Evolutionary conservation across 108 stramenopile species (phyloP).

Genomic region (Chaetoceros tenuissimus): DNA sequence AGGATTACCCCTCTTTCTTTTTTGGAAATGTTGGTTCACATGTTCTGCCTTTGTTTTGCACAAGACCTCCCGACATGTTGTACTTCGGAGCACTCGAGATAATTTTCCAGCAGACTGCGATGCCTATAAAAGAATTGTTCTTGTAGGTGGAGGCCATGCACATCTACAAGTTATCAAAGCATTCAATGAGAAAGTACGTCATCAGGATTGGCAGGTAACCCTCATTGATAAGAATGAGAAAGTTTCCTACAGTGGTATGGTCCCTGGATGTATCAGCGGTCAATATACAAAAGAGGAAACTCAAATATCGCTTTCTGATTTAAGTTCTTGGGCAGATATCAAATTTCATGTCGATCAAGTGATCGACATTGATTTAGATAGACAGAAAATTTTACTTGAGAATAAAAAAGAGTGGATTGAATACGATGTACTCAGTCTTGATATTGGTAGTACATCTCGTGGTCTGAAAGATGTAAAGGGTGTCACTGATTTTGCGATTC

Average conservation of each 20-base stretch:
- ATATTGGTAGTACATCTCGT: slow-evolving; percentile 78
- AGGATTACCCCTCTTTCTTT: too few species aligned
- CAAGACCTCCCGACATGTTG: too few species aligned
- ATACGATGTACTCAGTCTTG: slow-evolving; percentile 68
- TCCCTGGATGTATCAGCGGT: slow-evolving; percentile 88
- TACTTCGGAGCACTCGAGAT: slow-evolving; percentile 2
- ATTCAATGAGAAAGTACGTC: slow-evolving; percentile 47
- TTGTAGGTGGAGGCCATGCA: slow-evolving; percentile 96
- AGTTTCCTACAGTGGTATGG: slow-evolving; percentile 96
- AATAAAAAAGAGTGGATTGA: slow-evolving; percentile 16
- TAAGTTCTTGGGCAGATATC: slow-evolving; percentile 63
- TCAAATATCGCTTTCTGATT: slow-evolving; percentile 43
- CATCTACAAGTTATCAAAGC: slow-evolving; percentile 93
- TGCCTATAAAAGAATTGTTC: slow-evolving; percentile 45
- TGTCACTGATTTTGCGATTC: slow-evolving; percentile 54
- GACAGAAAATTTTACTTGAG: slow-evolving; percentile 27
- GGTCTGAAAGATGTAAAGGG: slow-evolving; percentile 47
- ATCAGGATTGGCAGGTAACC: slow-evolving; percentile 64
- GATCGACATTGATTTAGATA: slow-evolving; percentile 53
- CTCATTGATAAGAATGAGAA: slow-evolving; percentile 78
- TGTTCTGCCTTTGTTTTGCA: too few species aligned
- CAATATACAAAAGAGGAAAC: slow-evolving; percentile 57
- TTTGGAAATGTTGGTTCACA: too few species aligned
- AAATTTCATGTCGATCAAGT: slow-evolving; percentile 60
- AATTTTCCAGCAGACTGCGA: background rate